Conservation (phyloP, 2,329 filamentous ascomycete species). For the Diaporthe sp. region DNA sequence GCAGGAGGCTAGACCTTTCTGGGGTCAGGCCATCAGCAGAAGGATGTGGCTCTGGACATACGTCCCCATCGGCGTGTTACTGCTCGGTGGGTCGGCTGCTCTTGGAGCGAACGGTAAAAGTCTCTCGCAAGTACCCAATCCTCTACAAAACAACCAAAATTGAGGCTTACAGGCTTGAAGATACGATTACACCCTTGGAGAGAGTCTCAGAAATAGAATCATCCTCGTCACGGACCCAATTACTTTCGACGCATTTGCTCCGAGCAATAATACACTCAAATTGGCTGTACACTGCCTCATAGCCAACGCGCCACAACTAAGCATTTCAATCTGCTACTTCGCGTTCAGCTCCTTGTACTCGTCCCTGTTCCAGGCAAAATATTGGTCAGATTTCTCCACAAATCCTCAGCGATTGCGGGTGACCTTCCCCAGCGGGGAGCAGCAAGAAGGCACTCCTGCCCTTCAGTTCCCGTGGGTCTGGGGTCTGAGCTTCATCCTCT, state of each 20-base stretch:
- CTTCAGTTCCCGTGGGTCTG: neutral
- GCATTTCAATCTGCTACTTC: neutral
- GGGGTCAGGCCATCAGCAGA: neutral
- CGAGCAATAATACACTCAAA: neutral
- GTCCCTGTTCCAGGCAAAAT: neutral
- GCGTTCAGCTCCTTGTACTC: neutral
- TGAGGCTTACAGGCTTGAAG: too few relatives aligned
- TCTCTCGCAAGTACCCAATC: neutral
- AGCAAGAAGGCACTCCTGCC: neutral
- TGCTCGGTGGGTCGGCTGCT: neutral
- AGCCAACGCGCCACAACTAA: neutral
- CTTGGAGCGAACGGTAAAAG: rapidly evolving
- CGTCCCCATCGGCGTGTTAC: neutral
- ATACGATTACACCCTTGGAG: neutral
- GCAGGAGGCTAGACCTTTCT: neutral
- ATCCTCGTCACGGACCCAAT: neutral
- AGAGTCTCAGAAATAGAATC: neutral
- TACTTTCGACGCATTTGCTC: neutral
- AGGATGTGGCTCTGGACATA: neutral
- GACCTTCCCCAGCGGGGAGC: neutral
- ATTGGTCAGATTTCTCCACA: neutral
- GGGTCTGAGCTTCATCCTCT: neutral
- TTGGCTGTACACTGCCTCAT: neutral
- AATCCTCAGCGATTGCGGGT: neutral
- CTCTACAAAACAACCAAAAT: too few relatives aligned